A percentile compares a stretch with the other conserved stretches of the same genome.
These are phyloP conservation scores for Skeletonema marinoi DNA, from an alignment of 108 stramenopile species.

Conservation along the genomic window DNA sequence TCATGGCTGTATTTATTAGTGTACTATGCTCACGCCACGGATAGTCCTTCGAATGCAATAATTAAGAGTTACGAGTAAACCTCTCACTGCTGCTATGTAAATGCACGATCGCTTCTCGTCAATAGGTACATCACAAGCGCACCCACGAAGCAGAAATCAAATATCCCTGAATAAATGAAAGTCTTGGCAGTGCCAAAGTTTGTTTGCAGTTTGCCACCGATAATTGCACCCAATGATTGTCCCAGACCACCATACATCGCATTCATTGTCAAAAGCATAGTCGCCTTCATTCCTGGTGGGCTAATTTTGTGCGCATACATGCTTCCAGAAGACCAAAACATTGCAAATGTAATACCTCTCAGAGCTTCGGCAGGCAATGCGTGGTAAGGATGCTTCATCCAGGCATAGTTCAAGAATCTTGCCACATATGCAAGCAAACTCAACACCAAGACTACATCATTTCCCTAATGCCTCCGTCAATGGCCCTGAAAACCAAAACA, in stretches of 20 bases:
- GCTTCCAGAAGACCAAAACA: constrained; percentile 92
- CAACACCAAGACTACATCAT: constrained; percentile 82
- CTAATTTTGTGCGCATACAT: constrained; percentile 90
- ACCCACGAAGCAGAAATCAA: constrained; percentile 74
- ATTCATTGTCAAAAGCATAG: constrained; percentile 93
- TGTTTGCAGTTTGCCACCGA: constrained; percentile 89
- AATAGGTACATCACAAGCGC: constrained; percentile 66
- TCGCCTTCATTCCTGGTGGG: constrained; percentile 88
- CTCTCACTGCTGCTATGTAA: constrained; percentile 3
- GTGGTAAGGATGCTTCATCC: constrained; percentile 82
- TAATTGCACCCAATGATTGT: constrained; percentile 90
- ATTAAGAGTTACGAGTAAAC: not conserved
- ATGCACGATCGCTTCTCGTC: constrained; percentile 55
- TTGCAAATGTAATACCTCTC: constrained; percentile 92
- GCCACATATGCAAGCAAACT: constrained; percentile 82
- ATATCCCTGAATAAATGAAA: constrained; percentile 71
- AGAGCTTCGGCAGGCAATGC: constrained; percentile 93
- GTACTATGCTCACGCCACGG: too few relatives aligned
- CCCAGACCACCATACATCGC: constrained; percentile 96
- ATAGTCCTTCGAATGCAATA: too few relatives aligned
- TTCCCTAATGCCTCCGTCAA: constrained; percentile 81
- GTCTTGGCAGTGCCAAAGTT: constrained; percentile 76
- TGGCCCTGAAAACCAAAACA: constrained; percentile 90
- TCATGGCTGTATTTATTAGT: too few relatives aligned
- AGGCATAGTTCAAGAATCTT: constrained; percentile 91